Conservation (phyloP, 2,329 filamentous ascomycete genomes). For the Lecanicillium sp. region DNA sequence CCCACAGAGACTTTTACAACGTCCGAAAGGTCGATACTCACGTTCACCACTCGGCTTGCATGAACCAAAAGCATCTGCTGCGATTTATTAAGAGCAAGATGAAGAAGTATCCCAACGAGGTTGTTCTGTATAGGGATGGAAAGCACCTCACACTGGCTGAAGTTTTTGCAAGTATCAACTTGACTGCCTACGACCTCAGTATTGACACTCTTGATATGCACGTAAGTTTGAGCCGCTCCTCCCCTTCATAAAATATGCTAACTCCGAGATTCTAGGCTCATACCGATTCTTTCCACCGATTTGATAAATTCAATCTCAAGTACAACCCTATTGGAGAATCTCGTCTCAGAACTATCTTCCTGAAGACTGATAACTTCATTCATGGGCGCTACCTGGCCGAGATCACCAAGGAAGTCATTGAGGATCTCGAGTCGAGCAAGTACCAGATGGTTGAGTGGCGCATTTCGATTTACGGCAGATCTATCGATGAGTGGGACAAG, state of each 20-base stretch:
- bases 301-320: slow-evolving; percentile 99
- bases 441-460: slow-evolving; percentile 99
- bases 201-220: slow-evolving; percentile 99
- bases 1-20: slow-evolving; percentile 98
- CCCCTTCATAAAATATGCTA: not conserved
- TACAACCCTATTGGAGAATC: slow-evolving; percentile 98
- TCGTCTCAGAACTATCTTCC: slow-evolving; percentile 89
- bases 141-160: slow-evolving; percentile 86
- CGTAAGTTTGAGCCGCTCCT: slow-evolving; percentile 45
- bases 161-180: slow-evolving; percentile 94
- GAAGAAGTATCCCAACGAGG: slow-evolving; percentile 95
- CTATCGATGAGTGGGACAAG: slow-evolving; percentile 94
- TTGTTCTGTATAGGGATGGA: slow-evolving; percentile 86
- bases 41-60: slow-evolving; percentile 97
- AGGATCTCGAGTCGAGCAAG: slow-evolving; percentile 95
- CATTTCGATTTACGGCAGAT: slow-evolving; percentile 92
- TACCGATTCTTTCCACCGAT: slow-evolving; percentile 95
- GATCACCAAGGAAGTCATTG: slow-evolving; percentile 96
- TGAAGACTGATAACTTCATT: slow-evolving; percentile 98
- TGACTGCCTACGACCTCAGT: slow-evolving; percentile 94
- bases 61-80: slow-evolving; percentile 98
- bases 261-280: slow-evolving; percentile 57
- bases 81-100: slow-evolving; percentile 99
- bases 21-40: slow-evolving; percentile 98
- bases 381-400: slow-evolving; percentile 92